Base-by-base conservation (phyloP, 2,329 filamentous ascomycete genomes). In the Fusarium denticulatum region DNA sequence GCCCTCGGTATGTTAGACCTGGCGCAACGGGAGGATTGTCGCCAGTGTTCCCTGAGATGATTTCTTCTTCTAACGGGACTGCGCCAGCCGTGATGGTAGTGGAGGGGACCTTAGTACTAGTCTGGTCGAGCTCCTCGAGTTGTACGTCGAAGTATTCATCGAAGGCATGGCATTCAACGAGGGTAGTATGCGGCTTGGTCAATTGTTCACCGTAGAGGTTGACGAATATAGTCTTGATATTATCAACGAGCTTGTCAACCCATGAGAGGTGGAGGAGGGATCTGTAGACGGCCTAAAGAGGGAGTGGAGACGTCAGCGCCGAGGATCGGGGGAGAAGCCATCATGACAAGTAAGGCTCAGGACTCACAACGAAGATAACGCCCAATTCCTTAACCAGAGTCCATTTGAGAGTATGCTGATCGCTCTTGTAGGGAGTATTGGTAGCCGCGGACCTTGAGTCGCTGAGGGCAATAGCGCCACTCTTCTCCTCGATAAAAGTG, bases 191-290 rank as follows among this genome's bases (percentile, higher is more conserved):
- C 32, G 93, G 90, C 76, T 93, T 93, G 81, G 91, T 95, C 62
- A 99, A 86, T 82, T 97, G 93, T 66, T 96, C 92, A 75, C 92
- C 93, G 81, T 98, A 99, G 34, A 98, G 88, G 74, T 95, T 93
- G 75, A 96, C 88, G 80, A 98, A 99, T 39, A 99, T 91, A 15
- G 93, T 95, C 81, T 92, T 94, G 78, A 98, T 94, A 79, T 98
- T 97, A 80, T 98, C 96, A 75, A 99, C 91, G 53, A 99, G 91
- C 82, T 96, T 95, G 83, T 99, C 96, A 74, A 98, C 94, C 96
- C 97, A 99, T 18, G 94, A 95, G 14, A 99, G 89, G 82, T 98
- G 95, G 36, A 99, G 89, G 37, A 99, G 90, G 43, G 95, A 98
- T 81, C 97, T 94, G 83, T 99, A 99, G 73, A 99, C 96, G 74